Conservation (phyloP, 208 protist genomes). For the Crithidia brevicula region DNA sequence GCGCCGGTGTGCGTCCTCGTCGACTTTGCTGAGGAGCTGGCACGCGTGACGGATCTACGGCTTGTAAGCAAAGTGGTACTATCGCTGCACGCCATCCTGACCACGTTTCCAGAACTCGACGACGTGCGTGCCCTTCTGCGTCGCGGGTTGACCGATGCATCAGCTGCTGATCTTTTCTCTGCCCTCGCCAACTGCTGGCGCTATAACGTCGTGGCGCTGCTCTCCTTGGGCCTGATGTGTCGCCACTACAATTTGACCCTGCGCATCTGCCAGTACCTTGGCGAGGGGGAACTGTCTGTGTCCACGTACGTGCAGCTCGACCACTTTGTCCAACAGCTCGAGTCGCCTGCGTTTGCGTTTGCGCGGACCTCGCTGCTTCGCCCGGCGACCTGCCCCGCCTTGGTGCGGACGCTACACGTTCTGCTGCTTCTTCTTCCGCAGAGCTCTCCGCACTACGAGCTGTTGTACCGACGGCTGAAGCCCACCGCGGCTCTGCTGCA, state of each 20-base stretch:
- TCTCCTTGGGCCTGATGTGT: slow-evolving; percentile 93
- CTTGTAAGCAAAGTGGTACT: slow-evolving; percentile 76
- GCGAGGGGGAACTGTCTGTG: slow-evolving; percentile 89
- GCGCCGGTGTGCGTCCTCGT: slow-evolving; percentile 22
- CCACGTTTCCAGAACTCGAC: slow-evolving; percentile 91
- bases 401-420: slow-evolving; percentile 95
- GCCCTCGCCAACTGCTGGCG: slow-evolving; percentile 85
- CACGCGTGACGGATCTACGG: slow-evolving; percentile 42
- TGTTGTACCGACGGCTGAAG: slow-evolving; percentile 55
- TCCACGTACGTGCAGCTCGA: slow-evolving; percentile 95
- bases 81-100: slow-evolving; percentile 65
- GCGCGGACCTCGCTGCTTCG: slow-evolving; percentile 93
- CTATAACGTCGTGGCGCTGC: slow-evolving; percentile 89
- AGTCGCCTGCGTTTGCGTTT: slow-evolving; percentile 95
- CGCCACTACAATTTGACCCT: slow-evolving; percentile 87
- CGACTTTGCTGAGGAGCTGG: slow-evolving; percentile 25
- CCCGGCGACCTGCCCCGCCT: slow-evolving; percentile 69
- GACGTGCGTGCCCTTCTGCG: slow-evolving; percentile 79
- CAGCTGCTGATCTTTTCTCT: slow-evolving; percentile 41
- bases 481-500: slow-evolving; percentile 35
- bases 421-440: slow-evolving; percentile 98
- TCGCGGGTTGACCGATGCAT: slow-evolving; percentile 28
- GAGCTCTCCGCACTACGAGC: slow-evolving; percentile 81
- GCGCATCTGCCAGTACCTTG: slow-evolving; percentile 59
- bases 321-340: slow-evolving; percentile 96